Percentiles rank a stretch among this genome's conserved stretches.
Conservation (phyloP, 2,329 filamentous ascomycete species). For the Arthrobotrys conoides region DNA sequence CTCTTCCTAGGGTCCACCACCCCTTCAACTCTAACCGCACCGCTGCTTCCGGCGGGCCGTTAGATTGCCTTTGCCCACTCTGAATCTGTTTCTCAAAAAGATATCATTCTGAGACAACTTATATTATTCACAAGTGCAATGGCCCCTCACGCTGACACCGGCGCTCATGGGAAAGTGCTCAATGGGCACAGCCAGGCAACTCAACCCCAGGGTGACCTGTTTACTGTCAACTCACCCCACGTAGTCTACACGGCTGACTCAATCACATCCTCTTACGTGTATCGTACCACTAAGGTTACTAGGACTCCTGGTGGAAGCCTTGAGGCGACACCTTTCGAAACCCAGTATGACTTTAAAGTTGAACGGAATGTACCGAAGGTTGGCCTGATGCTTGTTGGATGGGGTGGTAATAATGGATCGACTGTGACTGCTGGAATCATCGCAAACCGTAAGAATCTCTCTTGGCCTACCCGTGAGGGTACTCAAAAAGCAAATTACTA, state of each 20-base stretch:
- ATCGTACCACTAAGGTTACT: slow-evolving; percentile 89
- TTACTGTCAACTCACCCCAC: slow-evolving; percentile 91
- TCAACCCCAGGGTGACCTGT: slow-evolving; percentile 66
- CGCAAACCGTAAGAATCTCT: slow-evolving; percentile 87
- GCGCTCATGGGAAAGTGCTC: slow-evolving; percentile 70
- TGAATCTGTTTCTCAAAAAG: slow-evolving; percentile 9
- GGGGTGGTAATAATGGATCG: slow-evolving; percentile 97
- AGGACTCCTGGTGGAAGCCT: slow-evolving; percentile 80
- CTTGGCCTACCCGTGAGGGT: slow-evolving; percentile 95
- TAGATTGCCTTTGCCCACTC: slow-evolving; percentile 69
- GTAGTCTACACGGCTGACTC: slow-evolving; percentile 89
- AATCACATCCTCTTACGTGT: slow-evolving; percentile 95
- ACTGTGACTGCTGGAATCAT: slow-evolving; percentile 98
- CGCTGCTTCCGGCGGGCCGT: slow-evolving; percentile 81
- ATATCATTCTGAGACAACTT: slow-evolving; percentile 7
- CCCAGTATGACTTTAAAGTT: slow-evolving; percentile 96
- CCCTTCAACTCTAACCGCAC: slow-evolving; percentile 97
- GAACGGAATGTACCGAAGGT: slow-evolving; percentile 92
- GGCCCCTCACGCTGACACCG: slow-evolving; percentile 85
- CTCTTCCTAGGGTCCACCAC: slow-evolving; percentile 81
- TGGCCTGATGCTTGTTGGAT: slow-evolving; percentile 97
- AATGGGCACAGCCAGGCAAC: slow-evolving; percentile 72
- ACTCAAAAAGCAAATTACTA: slow-evolving; percentile 93
- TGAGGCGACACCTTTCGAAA: slow-evolving; percentile 88
- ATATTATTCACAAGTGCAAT: slow-evolving; percentile 71